A percentile compares a stretch with the other conserved stretches of the same genome.
phyloP scores from a whole-genome alignment of 2,329 filamentous ascomycete genomes.

The Colletotrichum tabaci region DNA sequence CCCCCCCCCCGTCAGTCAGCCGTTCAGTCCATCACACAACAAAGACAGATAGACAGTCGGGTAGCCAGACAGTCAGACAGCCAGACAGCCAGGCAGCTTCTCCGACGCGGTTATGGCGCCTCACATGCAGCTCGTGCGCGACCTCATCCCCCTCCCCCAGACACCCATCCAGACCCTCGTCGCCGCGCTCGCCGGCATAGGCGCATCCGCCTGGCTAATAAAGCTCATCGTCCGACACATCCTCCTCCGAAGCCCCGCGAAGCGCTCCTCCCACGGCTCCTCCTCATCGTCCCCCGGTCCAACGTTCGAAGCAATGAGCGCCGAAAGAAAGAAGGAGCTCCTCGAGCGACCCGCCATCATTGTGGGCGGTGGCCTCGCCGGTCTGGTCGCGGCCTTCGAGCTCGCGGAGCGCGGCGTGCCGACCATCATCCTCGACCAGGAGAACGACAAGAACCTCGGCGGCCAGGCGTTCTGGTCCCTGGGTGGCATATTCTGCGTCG shows the following conservation, averaged over 20 bases:
- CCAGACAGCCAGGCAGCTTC: neutral
- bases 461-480: slow-evolving; percentile 77
- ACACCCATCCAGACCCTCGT: slow-evolving; percentile 35
- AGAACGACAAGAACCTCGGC: slow-evolving; percentile 69
- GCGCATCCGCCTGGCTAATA: slow-evolving; percentile 38
- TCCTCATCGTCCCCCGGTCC: slow-evolving; percentile 29
- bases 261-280: slow-evolving; percentile 30
- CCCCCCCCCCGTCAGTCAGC: neutral
- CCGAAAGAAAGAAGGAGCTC: slow-evolving; percentile 26
- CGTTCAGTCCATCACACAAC: neutral
- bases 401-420: slow-evolving; percentile 65
- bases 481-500: slow-evolving; percentile 72
- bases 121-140: slow-evolving; percentile 18
- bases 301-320: slow-evolving; percentile 32
- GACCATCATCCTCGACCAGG: slow-evolving; percentile 70
- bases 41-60: neutral
- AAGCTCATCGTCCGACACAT: slow-evolving; percentile 39
- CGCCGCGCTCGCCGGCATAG: slow-evolving; percentile 32
- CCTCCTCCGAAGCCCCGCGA: slow-evolving; percentile 37
- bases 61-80: neutral
- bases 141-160: slow-evolving; percentile 31
- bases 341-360: slow-evolving; percentile 64
- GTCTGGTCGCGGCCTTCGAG: slow-evolving; percentile 73
- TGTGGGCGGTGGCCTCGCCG: slow-evolving; percentile 70
- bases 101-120: slow-evolving; percentile 18